A percentile compares a stretch with the other conserved stretches of the same genome.
These are phyloP conservation scores for Heteromeles arbutifolia DNA, from an alignment of 306 rosid genomes.

Conservation along the genomic window DNA sequence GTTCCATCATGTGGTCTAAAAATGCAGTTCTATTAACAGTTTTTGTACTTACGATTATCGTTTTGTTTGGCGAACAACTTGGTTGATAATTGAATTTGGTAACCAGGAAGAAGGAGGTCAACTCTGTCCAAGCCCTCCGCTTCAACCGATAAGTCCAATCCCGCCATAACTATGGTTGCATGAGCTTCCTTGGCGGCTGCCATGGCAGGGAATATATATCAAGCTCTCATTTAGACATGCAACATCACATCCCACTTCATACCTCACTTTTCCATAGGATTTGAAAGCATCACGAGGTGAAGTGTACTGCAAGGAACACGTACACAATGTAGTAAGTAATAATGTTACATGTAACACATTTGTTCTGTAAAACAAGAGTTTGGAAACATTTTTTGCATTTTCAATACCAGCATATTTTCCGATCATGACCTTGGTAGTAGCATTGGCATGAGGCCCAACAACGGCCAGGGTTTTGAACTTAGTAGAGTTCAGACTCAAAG, in stretches of 20 bases:
- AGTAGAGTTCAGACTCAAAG: background rate
- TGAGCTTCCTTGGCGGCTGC: slow-evolving; percentile 1
- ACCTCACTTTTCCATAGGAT: background rate
- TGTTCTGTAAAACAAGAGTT: no score
- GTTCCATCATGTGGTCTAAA: no score
- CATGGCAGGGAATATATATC: slow-evolving; percentile 5
- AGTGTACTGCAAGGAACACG: slow-evolving; percentile 1
- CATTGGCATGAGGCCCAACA: slow-evolving; percentile 23
- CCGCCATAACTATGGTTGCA: slow-evolving; percentile 3
- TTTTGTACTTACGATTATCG: background rate
- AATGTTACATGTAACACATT: no score
- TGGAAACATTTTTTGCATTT: background rate
- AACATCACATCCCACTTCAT: slow-evolving; percentile 16
- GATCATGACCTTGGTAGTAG: slow-evolving; percentile 9
- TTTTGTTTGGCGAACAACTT: slow-evolving; percentile 10
- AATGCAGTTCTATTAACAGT: background rate
- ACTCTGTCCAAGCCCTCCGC: slow-evolving; percentile 9
- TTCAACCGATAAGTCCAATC: slow-evolving; percentile 7
- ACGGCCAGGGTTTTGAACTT: background rate
- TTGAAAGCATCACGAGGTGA: slow-evolving; percentile 14
- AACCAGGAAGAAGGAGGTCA: slow-evolving; percentile 7
- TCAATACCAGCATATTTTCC: slow-evolving; percentile 16
- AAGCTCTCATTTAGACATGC: background rate
- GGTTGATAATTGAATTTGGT: slow-evolving; percentile 14
- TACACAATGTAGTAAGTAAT: background rate